These are phyloP conservation scores for Helianthus annuus DNA, from an alignment of 129 eudicot genomes.

Conservation along the genomic window HanXRQr2.0-SUNRISE NC_035444.2:24525465-24525964, in stretches of 20 bases:
- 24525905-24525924: conserved; percentile 21
- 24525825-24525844: conserved; percentile 6
- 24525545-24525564: conserved; percentile 23
- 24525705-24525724: too few relatives aligned
- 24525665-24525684: too few relatives aligned
- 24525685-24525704: too few relatives aligned
- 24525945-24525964: conserved; percentile 27
- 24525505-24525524: conserved; percentile 8
- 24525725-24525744: too few relatives aligned
- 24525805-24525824: background rate
- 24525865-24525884: background rate
- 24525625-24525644: too few relatives aligned
- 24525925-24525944: conserved; percentile 19
- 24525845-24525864: conserved; percentile 17
- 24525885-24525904: conserved; percentile 9
- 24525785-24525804: background rate
- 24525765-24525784: too few relatives aligned
- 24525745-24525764: background rate
- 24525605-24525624: too few relatives aligned
- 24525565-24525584: conserved; percentile 10
- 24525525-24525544: background rate
- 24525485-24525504: conserved; percentile 17
- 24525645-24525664: too few relatives aligned
- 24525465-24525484: conserved; percentile 12
- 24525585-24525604: background rate